phyloP scores from a whole-genome alignment of 2,329 filamentous ascomycete genomes.

The Allantophomopsis cytisporea region DNA sequence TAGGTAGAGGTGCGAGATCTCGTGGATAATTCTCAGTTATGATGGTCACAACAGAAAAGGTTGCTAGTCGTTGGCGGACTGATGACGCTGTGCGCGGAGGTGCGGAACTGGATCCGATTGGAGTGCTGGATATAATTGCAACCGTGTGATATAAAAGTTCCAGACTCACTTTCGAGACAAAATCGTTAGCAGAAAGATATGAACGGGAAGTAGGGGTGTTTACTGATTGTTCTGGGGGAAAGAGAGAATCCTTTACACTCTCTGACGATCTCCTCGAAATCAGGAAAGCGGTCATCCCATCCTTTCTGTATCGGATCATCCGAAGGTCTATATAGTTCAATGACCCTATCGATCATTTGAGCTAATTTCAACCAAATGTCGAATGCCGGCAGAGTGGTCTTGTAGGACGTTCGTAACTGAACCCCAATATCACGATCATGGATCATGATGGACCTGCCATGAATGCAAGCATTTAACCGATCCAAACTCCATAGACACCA shows the following conservation, averaged over 20 bases:
- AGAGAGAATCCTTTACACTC: slow-evolving; percentile 2
- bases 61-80: slow-evolving; percentile 10
- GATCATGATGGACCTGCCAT: slow-evolving; percentile 43
- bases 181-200: slow-evolving; percentile 2
- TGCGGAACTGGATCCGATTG: slow-evolving; percentile 8
- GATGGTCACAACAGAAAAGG: slow-evolving; percentile 7
- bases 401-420: slow-evolving; percentile 34
- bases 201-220: slow-evolving; percentile 5
- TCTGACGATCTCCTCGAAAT: slow-evolving; percentile 17
- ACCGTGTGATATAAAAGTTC: slow-evolving; percentile 52
- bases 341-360: slow-evolving; percentile 41
- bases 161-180: slow-evolving; percentile 32
- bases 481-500: slow-evolving; percentile 49
- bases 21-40: slow-evolving; percentile 19
- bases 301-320: slow-evolving; percentile 18
- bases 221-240: too few species aligned
- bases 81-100: slow-evolving; percentile 10
- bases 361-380: slow-evolving; percentile 40
- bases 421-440: slow-evolving; percentile 46
- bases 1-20: slow-evolving; percentile 32
- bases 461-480: slow-evolving; percentile 42
- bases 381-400: slow-evolving; percentile 37
- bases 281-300: slow-evolving; percentile 9
- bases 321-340: slow-evolving; percentile 43
- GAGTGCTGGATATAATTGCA: slow-evolving; percentile 46